A percentile compares a stretch with the other conserved stretches of the same genome.
Conservation (phyloP, 192 early-diverging fungal genomes). For the Dissophora ornata region DNA sequence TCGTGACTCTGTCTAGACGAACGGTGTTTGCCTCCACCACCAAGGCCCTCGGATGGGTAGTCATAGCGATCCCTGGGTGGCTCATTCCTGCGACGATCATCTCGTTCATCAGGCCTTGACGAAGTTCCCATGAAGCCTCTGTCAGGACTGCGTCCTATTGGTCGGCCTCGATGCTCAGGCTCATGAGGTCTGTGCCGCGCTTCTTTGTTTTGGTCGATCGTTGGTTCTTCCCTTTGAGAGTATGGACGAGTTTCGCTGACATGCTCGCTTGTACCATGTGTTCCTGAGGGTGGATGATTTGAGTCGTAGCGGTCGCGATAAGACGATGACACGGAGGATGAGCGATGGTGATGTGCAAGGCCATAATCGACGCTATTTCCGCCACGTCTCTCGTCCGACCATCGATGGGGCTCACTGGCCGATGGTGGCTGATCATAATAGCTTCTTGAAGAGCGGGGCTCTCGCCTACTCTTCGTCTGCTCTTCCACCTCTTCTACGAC, state of each 20-base stretch:
- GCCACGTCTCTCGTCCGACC: constrained; percentile 1
- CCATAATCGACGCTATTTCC: neutral
- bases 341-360: neutral
- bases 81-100: neutral
- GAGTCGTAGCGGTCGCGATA: constrained; percentile 3
- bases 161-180: neutral
- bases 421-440: neutral
- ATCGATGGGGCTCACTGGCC: neutral
- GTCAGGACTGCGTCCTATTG: constrained; percentile 32
- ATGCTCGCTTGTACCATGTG: neutral
- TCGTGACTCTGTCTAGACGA: constrained; percentile 1
- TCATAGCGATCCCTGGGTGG: neutral
- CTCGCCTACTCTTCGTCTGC: constrained; percentile 8
- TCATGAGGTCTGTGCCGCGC: constrained; percentile 17
- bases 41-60: neutral
- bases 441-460: constrained; percentile 2
- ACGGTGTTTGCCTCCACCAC: neutral
- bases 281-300: neutral
- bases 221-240: neutral
- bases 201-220: constrained; percentile 9
- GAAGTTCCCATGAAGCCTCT: constrained; percentile 23
- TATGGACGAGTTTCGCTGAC: neutral
- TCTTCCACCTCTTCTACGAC: constrained; percentile 7
- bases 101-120: neutral
- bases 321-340: constrained; percentile 14